These are phyloP conservation scores for Hansenula lynferdii DNA, from an alignment of 1,139 yeast genomes.

Conservation along the genomic window DNA sequence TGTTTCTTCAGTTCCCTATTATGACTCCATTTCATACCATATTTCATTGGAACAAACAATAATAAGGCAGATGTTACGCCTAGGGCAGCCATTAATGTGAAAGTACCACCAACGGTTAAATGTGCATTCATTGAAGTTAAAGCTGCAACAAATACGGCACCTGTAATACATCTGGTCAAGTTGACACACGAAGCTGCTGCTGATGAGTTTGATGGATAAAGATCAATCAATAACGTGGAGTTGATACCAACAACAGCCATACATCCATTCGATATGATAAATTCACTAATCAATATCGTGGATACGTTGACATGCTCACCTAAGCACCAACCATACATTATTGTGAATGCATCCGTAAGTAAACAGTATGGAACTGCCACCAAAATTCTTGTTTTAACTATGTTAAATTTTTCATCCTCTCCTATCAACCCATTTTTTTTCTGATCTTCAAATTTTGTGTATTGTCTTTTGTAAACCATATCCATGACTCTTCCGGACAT, in stretches of 20 bases:
- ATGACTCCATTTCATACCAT: slow-evolving; percentile 21
- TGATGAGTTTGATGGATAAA: slow-evolving; percentile 55
- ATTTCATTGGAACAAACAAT: slow-evolving; percentile 22
- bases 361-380: slow-evolving; percentile 32
- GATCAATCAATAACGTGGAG: slow-evolving; percentile 54
- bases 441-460: slow-evolving; percentile 18
- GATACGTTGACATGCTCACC: slow-evolving; percentile 43
- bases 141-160: slow-evolving; percentile 62
- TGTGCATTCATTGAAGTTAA: slow-evolving; percentile 48
- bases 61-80: slow-evolving; percentile 17
- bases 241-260: slow-evolving; percentile 47
- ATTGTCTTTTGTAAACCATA: slow-evolving; percentile 33
- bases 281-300: slow-evolving; percentile 51
- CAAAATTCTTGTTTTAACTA: slow-evolving; percentile 44
- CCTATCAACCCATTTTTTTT: slow-evolving; percentile 21
- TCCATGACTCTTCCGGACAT: slow-evolving; percentile 44
- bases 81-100: slow-evolving; percentile 48
- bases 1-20: slow-evolving; percentile 9
- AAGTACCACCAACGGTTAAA: slow-evolving; percentile 61
- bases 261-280: slow-evolving; percentile 47
- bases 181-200: slow-evolving; percentile 59
- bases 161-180: slow-evolving; percentile 51
- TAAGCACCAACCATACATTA: slow-evolving; percentile 68
- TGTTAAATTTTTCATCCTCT: slow-evolving; percentile 30
- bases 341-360: slow-evolving; percentile 35